Evolutionary conservation across 768 basidiomycete genomes (phyloP).

Genomic region (Tephrocybe sp.): DNA sequence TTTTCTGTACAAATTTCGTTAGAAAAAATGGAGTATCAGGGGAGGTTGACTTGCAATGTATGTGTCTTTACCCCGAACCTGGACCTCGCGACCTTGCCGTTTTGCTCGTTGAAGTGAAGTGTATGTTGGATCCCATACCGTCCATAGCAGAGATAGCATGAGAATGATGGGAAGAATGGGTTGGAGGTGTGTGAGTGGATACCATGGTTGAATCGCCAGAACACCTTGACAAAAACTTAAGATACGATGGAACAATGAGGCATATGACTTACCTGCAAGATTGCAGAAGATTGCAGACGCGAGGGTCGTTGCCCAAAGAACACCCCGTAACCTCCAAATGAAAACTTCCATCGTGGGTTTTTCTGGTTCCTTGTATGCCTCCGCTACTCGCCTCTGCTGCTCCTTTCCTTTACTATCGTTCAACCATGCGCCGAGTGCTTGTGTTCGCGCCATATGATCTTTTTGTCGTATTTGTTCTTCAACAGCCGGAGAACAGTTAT

Average conservation of each 20-base stretch:
- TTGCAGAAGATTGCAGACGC: conserved; percentile 40
- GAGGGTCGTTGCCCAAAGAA: conserved; percentile 57
- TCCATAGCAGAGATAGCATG: conserved; percentile 69
- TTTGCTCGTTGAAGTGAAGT: conserved; percentile 53
- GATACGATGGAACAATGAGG: not conserved
- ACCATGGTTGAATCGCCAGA: conserved; percentile 28
- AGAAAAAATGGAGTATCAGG: not conserved
- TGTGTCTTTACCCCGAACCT: conserved; percentile 56
- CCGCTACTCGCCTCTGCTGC: conserved; percentile 46
- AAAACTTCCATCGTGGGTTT: conserved; percentile 48
- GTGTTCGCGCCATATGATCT: conserved; percentile 78
- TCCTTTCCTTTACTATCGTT: conserved; percentile 66
- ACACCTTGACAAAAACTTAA: conserved; percentile 25
- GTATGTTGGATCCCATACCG: conserved; percentile 86
- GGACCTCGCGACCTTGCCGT: conserved; percentile 69
- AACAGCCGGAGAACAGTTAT: conserved; percentile 69
- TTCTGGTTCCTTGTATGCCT: conserved; percentile 37
- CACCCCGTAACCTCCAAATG: conserved; percentile 69
- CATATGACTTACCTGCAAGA: conserved; percentile 40
- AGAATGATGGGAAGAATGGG: conserved; percentile 49
- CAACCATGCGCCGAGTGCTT: conserved; percentile 71
- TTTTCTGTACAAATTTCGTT: conserved; percentile 35
- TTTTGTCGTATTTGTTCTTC: conserved; percentile 78
- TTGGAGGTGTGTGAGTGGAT: conserved; percentile 24
- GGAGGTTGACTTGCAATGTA: conserved; percentile 53